These are phyloP conservation scores for Collybiopsis luxurians DNA, from an alignment of 768 basidiomycete genomes.

Conservation along the genomic window DNA sequence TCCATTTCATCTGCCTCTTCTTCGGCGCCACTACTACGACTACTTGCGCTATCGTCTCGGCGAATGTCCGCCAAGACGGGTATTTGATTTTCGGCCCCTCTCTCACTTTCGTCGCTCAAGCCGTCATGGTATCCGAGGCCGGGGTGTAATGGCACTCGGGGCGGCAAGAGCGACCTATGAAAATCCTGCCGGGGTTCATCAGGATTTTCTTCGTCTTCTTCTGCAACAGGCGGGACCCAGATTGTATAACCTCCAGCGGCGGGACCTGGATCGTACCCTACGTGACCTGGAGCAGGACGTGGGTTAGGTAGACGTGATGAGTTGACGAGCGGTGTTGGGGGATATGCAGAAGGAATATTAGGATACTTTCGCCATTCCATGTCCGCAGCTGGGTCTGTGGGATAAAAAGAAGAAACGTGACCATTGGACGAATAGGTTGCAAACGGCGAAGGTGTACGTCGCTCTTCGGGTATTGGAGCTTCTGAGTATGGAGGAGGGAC, in stretches of 20 bases:
- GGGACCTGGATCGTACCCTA: constrained; percentile 6
- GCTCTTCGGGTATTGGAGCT: background rate
- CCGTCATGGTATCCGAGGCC: constrained; percentile 43
- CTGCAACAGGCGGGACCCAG: constrained; percentile 33
- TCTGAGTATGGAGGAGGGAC: constrained; percentile 2
- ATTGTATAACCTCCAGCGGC: constrained; percentile 15
- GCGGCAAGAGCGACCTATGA: constrained; percentile 66
- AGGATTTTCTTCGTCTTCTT: constrained; percentile 24
- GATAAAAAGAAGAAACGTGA: background rate
- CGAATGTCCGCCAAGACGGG: background rate
- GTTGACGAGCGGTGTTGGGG: constrained; percentile 57
- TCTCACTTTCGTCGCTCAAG: constrained; percentile 52
- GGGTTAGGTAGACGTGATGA: constrained; percentile 28
- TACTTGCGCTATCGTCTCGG: background rate
- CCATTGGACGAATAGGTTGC: background rate
- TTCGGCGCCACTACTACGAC: background rate
- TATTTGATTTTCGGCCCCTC: constrained; percentile 7
- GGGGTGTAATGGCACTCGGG: constrained; percentile 57
- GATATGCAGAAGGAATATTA: constrained; percentile 75
- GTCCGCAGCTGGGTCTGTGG: constrained; percentile 7
- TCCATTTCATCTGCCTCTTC: constrained; percentile 15
- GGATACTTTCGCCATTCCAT: constrained; percentile 77
- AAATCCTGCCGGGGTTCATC: constrained; percentile 51
- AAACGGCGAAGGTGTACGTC: background rate
- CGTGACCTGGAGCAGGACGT: background rate